Evolutionary conservation across 768 basidiomycete genomes (phyloP), one percentile per base, ranked within the genome.

Genomic region (Pisolithus microcarpus): DNA sequence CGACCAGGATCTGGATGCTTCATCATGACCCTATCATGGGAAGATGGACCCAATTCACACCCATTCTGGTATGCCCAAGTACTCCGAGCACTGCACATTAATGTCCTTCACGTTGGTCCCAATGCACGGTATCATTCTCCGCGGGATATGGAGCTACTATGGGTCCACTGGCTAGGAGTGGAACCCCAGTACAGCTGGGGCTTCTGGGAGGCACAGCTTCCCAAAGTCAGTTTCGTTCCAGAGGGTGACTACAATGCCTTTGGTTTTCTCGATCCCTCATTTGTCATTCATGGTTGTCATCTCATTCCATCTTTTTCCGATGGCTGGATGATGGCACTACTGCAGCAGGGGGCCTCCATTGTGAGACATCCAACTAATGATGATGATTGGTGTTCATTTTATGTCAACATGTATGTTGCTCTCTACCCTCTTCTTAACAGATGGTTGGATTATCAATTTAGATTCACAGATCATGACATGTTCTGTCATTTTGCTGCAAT

Each of bases 211-310:
- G 8, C 59, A 64, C 5, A 57, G 5, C 30, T 31, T 31, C 30
- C 30, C 30, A 31, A 31, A 31, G 30, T 31, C 8, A 9, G 30
- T 31, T 31, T 31, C 9, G 30, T 31, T 31, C 30, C n/a, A n/a
- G n/a, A n/a, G n/a, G n/a, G n/a, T n/a, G n/a, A n/a, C n/a, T n/a
- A n/a, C n/a, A n/a, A n/a, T 0, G 53, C 68, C 0, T 74, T 72
- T 50, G 62, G 68, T 0, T 74, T 75, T 52, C n/a, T 75, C 0
- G 65, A 72, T 52, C 71, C 71, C 0, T 43, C 39, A 0, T 52
- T 62, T 0, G 61, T 73, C 0, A 54, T 74, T 1, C 54, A 61
- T 1, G 63, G 49, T 0, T 57, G 57, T 11, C 70, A 74, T 34
- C 47, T 73, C 1, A 70, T 72, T 8, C 72, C 72, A 1, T 59